phyloP scores from a whole-genome alignment of 139 green algal species.

The Astrephomene gubernaculifera region DNA sequence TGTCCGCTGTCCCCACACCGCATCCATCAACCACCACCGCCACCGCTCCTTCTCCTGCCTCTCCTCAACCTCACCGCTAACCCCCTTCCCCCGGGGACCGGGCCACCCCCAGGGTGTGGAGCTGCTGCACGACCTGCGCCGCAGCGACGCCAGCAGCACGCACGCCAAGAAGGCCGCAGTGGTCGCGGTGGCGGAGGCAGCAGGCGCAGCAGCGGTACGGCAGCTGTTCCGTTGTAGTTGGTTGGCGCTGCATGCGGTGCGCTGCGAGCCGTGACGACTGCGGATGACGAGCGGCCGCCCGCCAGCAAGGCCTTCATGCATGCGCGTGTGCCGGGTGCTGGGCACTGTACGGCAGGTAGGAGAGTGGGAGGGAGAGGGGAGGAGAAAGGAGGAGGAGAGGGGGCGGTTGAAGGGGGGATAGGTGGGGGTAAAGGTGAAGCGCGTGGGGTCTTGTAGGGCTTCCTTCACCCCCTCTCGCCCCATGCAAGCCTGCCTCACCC shows the following conservation, averaged over 20 bases:
- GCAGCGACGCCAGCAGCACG: background rate
- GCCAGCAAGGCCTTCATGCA: constrained; percentile 66
- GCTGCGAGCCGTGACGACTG: constrained; percentile 63
- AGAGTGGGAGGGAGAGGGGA: background rate
- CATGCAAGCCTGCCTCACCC: too few species aligned
- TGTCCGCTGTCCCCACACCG: too few species aligned
- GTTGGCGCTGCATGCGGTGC: constrained; percentile 18
- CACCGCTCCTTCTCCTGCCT: too few species aligned
- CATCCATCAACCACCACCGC: too few species aligned
- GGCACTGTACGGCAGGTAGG: constrained; percentile 23
- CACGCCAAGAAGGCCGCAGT: background rate
- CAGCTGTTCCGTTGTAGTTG: background rate
- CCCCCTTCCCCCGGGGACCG: too few species aligned
- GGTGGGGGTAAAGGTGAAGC: too few species aligned
- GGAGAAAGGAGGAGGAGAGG: too few species aligned
- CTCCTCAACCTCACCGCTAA: too few species aligned
- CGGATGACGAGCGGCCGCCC: constrained; percentile 74
- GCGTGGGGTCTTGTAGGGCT: too few species aligned
- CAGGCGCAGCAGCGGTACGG: constrained; percentile 1
- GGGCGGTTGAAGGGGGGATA: too few species aligned
- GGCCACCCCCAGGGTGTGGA: constrained; percentile 34
- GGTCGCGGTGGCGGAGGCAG: constrained; percentile 24
- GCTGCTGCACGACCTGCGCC: constrained; percentile 30
- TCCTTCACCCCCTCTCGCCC: too few species aligned
- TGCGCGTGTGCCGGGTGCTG: constrained; percentile 37